Evolutionary conservation across 2,329 filamentous ascomycete genomes (phyloP).

Genomic region (Claviceps cyperi): DNA sequence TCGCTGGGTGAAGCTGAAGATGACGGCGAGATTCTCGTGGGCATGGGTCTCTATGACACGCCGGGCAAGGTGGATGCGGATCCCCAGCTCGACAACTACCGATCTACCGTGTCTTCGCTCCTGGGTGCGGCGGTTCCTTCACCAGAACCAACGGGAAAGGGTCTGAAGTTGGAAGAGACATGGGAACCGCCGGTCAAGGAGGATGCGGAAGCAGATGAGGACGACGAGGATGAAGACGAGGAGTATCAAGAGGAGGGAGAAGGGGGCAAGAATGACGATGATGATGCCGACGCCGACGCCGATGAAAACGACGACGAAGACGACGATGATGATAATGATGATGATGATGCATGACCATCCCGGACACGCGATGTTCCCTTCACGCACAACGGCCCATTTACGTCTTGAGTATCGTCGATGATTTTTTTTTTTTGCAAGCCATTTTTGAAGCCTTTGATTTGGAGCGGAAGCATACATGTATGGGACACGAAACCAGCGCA

Average conservation of each 20-base stretch:
- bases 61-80: slow-evolving; percentile 43
- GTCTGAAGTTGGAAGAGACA: slow-evolving; percentile 67
- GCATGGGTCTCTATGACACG: slow-evolving; percentile 67
- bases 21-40: slow-evolving; percentile 61
- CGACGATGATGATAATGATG: no score
- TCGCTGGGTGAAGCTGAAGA: slow-evolving; percentile 38
- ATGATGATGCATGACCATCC: no score
- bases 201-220: slow-evolving; percentile 36
- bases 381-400: no score
- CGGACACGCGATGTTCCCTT: no score
- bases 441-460: no score
- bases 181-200: slow-evolving; percentile 57
- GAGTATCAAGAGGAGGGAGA: slow-evolving; percentile 12
- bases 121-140: slow-evolving; percentile 33
- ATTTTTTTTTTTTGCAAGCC: no score
- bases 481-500: no score
- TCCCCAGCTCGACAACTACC: slow-evolving; percentile 37
- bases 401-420: no score
- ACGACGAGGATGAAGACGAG: slow-evolving; percentile 17
- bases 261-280: not conserved
- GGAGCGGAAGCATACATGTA: no score
- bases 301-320: not conserved
- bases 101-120: slow-evolving; percentile 38
- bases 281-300: not conserved
- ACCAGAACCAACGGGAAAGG: slow-evolving; percentile 46